Evolutionary conservation across 1,284 basidiomycete species (phyloP).

Genomic region (Cutaneotrichosporon sp.): DNA sequence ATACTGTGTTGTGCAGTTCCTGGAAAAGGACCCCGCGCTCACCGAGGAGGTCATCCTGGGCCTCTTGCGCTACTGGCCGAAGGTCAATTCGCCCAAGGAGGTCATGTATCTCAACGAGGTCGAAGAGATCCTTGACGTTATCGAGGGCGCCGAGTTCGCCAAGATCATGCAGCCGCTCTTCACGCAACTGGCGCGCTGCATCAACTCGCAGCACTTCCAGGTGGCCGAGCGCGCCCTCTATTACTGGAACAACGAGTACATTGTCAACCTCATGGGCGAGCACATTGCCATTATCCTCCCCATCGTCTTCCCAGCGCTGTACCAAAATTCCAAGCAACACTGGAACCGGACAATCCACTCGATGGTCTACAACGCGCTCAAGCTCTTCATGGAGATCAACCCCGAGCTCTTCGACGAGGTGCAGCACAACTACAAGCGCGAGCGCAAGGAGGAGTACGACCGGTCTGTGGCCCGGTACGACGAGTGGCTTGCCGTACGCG

Average conservation of each 20-base stretch:
- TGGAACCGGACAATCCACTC: slow-evolving; percentile 99
- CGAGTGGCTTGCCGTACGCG: slow-evolving; percentile 73
- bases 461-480: slow-evolving; percentile 72
- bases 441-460: slow-evolving; percentile 79
- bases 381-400: slow-evolving; percentile 99
- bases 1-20: slow-evolving; percentile 98
- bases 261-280: slow-evolving; percentile 98
- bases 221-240: slow-evolving; percentile 89
- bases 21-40: slow-evolving; percentile 89
- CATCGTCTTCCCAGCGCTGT: slow-evolving; percentile 96
- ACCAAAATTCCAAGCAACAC: slow-evolving; percentile 93
- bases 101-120: slow-evolving; percentile 99
- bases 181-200: slow-evolving; percentile 90
- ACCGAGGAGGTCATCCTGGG: slow-evolving; percentile 96
- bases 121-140: slow-evolving; percentile 97
- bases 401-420: slow-evolving; percentile 91
- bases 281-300: slow-evolving; percentile 86
- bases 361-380: slow-evolving; percentile 98
- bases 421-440: slow-evolving; percentile 89
- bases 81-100: slow-evolving; percentile 99
- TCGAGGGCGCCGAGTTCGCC: slow-evolving; percentile 92
- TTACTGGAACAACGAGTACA: slow-evolving; percentile 99
- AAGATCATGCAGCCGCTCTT: slow-evolving; percentile 94
- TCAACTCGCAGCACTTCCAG: slow-evolving; percentile 97
- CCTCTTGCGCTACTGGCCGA: slow-evolving; percentile 95